Percentiles rank a stretch among this genome's conserved stretches.
Evolutionary conservation across 441 rosid genomes (phyloP).

Genomic region (Geranium incanum): DNA sequence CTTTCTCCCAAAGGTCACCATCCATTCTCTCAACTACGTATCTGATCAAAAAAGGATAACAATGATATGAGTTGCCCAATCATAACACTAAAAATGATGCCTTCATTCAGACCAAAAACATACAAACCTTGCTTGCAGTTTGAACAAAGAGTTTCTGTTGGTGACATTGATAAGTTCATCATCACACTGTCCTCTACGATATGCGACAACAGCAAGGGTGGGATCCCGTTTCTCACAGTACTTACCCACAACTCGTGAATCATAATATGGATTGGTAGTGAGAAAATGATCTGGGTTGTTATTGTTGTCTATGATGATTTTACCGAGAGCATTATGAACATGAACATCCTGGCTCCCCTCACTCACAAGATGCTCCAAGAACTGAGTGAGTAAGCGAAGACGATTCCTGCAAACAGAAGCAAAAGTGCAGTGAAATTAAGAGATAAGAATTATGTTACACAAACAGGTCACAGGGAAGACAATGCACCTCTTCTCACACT

Average conservation of each 20-base stretch:
- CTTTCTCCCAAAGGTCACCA: conserved; percentile 24
- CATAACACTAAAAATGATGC: conserved; percentile 16
- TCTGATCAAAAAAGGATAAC: conserved; percentile 42
- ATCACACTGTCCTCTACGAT: conserved; percentile 95
- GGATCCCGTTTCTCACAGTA: conserved; percentile 99
- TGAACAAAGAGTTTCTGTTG: conserved; percentile 94
- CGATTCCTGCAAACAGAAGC: conserved; percentile 63
- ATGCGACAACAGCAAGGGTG: conserved; percentile 97
- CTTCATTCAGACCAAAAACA: not conserved
- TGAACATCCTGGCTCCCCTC: conserved; percentile 99
- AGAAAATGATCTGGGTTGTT: conserved; percentile 99
- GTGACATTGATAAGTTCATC: conserved; percentile 96
- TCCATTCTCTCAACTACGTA: conserved; percentile 99
- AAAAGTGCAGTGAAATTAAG: conserved; percentile 23
- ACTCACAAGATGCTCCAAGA: conserved; percentile 99
- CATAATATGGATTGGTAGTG: conserved; percentile 97
- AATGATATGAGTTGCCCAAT: conserved; percentile 96
- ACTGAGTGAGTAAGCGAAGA: conserved; percentile 95
- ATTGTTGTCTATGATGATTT: conserved; percentile 96
- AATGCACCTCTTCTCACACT: conserved; percentile 88
- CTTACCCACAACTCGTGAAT: conserved; percentile 95
- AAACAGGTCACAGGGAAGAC: conserved; percentile 9
- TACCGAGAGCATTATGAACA: conserved; percentile 98
- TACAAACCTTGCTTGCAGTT: conserved; percentile 90
- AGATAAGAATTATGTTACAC: conserved; percentile 22